These are phyloP conservation scores for Corylus americana DNA, from an alignment of 306 rosid species.

Conservation along the genomic window DNA sequence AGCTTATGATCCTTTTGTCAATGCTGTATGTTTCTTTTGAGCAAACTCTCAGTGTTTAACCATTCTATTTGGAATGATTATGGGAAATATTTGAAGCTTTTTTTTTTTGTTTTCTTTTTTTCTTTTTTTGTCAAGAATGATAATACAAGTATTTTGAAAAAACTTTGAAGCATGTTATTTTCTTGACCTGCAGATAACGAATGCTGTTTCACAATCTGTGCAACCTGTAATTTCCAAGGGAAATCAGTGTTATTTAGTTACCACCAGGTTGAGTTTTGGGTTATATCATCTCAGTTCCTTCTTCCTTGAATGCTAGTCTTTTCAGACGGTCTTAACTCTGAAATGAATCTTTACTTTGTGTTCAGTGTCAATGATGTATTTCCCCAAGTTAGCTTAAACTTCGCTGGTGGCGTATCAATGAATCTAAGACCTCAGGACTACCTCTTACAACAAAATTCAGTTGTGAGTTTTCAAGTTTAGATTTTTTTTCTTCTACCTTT, in stretches of 20 bases:
- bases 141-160: neutral
- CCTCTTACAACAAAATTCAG: constrained; percentile 77
- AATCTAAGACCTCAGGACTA: constrained; percentile 84
- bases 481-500: neutral
- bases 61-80: neutral
- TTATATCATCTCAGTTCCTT: constrained; percentile 15
- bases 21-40: constrained; percentile 66
- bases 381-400: constrained; percentile 90
- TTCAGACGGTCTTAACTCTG: constrained; percentile 22
- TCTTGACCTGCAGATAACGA: constrained; percentile 53
- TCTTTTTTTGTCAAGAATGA: neutral
- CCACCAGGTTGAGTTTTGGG: constrained; percentile 53
- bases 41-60: constrained; percentile 21
- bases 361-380: constrained; percentile 70
- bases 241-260: constrained; percentile 68
- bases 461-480: constrained; percentile 58
- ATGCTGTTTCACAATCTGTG: constrained; percentile 62
- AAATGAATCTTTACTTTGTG: constrained; percentile 23
- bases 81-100: no score
- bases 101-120: no score
- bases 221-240: constrained; percentile 59
- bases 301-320: neutral
- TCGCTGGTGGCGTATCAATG: constrained; percentile 79
- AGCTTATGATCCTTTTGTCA: constrained; percentile 78
- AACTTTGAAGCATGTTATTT: neutral